Percentiles rank a stretch among this genome's conserved stretches.
phyloP scores from a whole-genome alignment of 1,284 basidiomycete species.

The Polyporus tsugae region DNA sequence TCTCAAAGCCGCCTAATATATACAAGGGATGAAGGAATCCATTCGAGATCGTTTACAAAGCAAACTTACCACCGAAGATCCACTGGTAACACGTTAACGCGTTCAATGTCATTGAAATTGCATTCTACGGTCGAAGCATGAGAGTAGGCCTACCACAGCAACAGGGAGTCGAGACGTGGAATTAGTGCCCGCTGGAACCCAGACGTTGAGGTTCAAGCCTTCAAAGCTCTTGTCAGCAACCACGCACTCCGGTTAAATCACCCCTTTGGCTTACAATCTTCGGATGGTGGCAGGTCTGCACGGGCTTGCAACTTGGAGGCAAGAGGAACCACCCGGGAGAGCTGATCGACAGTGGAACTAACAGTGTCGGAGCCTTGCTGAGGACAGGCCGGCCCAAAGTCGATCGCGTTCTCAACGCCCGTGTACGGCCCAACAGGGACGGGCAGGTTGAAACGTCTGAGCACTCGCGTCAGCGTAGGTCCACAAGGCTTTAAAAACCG shows the following conservation, averaged over 20 bases:
- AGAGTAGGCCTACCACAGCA: conserved; percentile 6
- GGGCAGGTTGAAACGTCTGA: conserved; percentile 45
- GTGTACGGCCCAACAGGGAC: conserved; percentile 42
- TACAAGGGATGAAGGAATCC: neutral
- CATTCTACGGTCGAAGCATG: neutral
- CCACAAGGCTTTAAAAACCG: neutral
- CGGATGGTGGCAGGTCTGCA: neutral
- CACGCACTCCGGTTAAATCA: neutral
- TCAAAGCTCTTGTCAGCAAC: neutral
- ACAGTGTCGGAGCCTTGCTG: conserved; percentile 38
- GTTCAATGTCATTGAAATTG: neutral
- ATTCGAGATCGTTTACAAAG: neutral
- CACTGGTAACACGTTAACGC: conserved; percentile 44
- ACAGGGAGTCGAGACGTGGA: conserved; percentile 22
- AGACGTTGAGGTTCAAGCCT: conserved; percentile 20
- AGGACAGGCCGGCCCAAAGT: conserved; percentile 46
- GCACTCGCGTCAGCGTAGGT: conserved; percentile 17
- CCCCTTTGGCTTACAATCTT: conserved; percentile 3
- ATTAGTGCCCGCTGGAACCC: conserved; percentile 22
- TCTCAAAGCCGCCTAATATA: conserved; percentile 39
- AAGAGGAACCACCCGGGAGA: neutral
- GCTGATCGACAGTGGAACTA: neutral
- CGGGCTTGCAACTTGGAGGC: neutral
- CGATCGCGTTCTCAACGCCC: conserved; percentile 36
- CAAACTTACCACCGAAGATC: conserved; percentile 59